Conservation (phyloP, 108 stramenopile genomes). For the Phaeodactylum tricornutum region DNA sequence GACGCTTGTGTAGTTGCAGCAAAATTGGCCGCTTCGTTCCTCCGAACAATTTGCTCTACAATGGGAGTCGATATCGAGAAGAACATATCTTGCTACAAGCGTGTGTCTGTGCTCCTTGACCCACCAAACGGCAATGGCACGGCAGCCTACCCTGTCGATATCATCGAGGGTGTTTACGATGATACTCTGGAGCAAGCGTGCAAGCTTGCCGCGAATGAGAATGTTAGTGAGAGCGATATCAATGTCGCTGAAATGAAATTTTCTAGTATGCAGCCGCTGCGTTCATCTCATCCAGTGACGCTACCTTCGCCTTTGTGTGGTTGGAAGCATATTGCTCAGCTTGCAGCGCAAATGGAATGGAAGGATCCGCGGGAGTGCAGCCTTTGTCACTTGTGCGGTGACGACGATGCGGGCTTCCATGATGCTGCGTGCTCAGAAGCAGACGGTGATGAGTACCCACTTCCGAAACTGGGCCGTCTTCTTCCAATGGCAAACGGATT, state of each 20-base stretch:
- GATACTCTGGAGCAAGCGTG: neutral
- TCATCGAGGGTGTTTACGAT: too few species aligned
- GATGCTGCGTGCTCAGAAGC: neutral
- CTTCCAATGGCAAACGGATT: conserved; percentile 46
- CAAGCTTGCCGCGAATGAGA: neutral
- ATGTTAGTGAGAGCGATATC: neutral
- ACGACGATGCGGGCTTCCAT: conserved; percentile 54
- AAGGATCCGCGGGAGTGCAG: conserved; percentile 48
- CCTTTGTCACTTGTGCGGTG: conserved; percentile 52
- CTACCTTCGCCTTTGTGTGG: conserved; percentile 37
- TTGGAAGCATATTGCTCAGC: conserved; percentile 20
- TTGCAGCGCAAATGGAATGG: conserved; percentile 27
- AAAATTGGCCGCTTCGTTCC: conserved; percentile 41
- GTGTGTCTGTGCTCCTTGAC: conserved; percentile 22
- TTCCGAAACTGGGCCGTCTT: conserved; percentile 35
- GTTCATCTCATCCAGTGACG: neutral
- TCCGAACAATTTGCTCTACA: conserved; percentile 32
- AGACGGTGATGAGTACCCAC: conserved; percentile 1
- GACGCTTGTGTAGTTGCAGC: conserved; percentile 27
- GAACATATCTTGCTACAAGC: conserved; percentile 24
- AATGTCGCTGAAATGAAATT: too few species aligned
- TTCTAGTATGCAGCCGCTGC: neutral
- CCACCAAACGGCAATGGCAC: conserved; percentile 30
- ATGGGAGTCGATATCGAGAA: conserved; percentile 32
- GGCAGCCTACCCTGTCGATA: too few species aligned